Evolutionary conservation across 257 asterid species (phyloP).

Genomic region (Nicotiana benthamiana): DNA sequence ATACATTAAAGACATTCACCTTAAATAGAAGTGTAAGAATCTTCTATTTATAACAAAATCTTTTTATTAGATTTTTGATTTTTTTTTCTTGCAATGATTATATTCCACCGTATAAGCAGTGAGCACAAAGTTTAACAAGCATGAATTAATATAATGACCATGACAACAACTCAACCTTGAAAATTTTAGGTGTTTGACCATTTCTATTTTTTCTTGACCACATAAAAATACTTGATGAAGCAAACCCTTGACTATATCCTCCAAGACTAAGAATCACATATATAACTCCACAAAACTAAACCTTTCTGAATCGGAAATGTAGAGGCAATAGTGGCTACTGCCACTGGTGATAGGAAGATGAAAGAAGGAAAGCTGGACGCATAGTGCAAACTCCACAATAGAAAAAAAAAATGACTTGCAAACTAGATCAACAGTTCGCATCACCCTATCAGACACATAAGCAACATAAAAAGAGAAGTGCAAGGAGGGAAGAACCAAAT

Average conservation of each 20-base stretch:
- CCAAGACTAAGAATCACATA: neutral
- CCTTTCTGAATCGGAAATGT: neutral
- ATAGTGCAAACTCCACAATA: neutral
- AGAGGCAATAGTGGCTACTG: neutral
- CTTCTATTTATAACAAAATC: no score
- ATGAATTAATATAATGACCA: neutral
- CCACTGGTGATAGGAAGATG: neutral
- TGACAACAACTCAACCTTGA: neutral
- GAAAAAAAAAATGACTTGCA: neutral
- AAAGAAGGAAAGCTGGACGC: neutral
- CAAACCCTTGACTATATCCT: neutral
- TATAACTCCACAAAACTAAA: neutral
- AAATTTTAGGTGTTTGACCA: neutral
- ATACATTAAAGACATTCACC: no score
- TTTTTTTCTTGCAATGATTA: neutral
- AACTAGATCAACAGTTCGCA: neutral
- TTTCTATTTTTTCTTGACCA: neutral
- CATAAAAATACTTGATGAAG: neutral
- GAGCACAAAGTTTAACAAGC: neutral
- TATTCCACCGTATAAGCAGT: neutral
- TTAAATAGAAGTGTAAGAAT: no score
- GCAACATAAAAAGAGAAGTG: neutral
- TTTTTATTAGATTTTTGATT: no score
- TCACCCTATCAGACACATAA: neutral
- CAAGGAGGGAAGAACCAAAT: neutral